A percentile compares a stretch with the other conserved stretches of the same genome.
These are phyloP conservation scores for Berberis vulgaris DNA, from an alignment of 164 flowering plant genomes.

Conservation along the genomic window DNA sequence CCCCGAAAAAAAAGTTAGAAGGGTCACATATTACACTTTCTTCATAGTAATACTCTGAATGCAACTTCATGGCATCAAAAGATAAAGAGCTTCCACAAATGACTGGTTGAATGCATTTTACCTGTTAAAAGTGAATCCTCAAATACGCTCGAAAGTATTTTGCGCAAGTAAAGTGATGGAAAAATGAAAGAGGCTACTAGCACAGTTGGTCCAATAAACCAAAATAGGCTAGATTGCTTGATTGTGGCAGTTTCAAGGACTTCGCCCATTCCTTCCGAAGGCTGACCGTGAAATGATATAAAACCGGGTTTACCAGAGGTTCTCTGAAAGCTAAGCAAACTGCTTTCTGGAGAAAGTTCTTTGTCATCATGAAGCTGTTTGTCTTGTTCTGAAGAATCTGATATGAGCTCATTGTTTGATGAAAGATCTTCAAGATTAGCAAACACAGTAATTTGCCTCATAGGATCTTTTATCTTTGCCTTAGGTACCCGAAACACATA, in stretches of 20 bases:
- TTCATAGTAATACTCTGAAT: too few species aligned
- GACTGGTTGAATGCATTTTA: conserved; percentile 5
- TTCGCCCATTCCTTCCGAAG: conserved; percentile 25
- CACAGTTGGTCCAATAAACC: conserved; percentile 77
- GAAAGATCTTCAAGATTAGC: conserved; percentile 37
- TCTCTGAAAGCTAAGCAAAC: conserved; percentile 21
- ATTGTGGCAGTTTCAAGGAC: conserved; percentile 11
- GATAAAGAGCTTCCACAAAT: too few species aligned
- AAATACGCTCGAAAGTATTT: conserved; percentile 65
- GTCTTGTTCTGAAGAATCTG: conserved; percentile 31
- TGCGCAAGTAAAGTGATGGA: conserved; percentile 82
- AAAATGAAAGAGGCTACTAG: conserved; percentile 88
- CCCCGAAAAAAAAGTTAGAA: too few species aligned
- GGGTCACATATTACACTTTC: too few species aligned
- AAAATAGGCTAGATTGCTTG: conserved; percentile 33
- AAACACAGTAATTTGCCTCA: conserved; percentile 22
- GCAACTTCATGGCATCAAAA: too few species aligned
- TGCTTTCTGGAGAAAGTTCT: conserved; percentile 19
- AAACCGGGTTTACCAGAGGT: conserved; percentile 71
- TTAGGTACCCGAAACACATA: conserved; percentile 14
- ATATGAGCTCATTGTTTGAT: conserved; percentile 21
- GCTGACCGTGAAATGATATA: conserved; percentile 58
- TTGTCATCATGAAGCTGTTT: conserved; percentile 19
- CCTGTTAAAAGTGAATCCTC: conserved; percentile 96
- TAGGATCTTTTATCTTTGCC: conserved; percentile 15